Conservation (phyloP, 2,329 filamentous ascomycete species). For the Trichoderma polysporum region DNA sequence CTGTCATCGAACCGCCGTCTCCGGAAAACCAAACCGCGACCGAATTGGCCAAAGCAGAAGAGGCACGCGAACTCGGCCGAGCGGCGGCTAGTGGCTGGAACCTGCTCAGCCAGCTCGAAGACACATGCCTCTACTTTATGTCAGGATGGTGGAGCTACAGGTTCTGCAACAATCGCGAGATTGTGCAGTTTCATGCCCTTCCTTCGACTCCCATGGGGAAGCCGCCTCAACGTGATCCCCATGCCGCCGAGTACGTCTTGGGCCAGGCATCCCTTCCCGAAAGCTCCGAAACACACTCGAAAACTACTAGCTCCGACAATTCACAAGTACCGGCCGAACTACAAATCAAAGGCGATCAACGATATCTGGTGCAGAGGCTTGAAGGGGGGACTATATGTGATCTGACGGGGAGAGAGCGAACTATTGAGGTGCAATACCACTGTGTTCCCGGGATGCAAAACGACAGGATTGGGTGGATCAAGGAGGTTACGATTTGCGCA, state of each 20-base stretch:
- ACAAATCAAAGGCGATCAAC: constrained; percentile 77
- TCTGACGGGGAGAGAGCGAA: constrained; percentile 75
- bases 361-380: constrained; percentile 82
- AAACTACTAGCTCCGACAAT: constrained; percentile 28
- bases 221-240: constrained; percentile 74
- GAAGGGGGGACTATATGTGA: constrained; percentile 81
- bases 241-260: constrained; percentile 73
- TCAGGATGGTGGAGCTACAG: constrained; percentile 96
- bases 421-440: constrained; percentile 78
- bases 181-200: constrained; percentile 87
- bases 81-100: constrained; percentile 79
- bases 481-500: constrained; percentile 85
- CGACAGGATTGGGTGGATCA: constrained; percentile 87
- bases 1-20: constrained; percentile 59
- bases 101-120: constrained; percentile 73
- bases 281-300: constrained; percentile 27
- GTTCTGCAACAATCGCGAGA: constrained; percentile 85
- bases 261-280: constrained; percentile 52
- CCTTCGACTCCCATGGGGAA: constrained; percentile 65
- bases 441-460: constrained; percentile 72
- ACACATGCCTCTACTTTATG: constrained; percentile 78
- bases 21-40: constrained; percentile 65
- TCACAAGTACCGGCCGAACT: constrained; percentile 57
- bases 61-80: constrained; percentile 75
- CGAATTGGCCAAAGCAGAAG: constrained; percentile 67